Percentiles rank a stretch among this genome's conserved stretches.
Evolutionary conservation across 169 alveolate species (phyloP).

Genomic region (Fabrea salina): DNA sequence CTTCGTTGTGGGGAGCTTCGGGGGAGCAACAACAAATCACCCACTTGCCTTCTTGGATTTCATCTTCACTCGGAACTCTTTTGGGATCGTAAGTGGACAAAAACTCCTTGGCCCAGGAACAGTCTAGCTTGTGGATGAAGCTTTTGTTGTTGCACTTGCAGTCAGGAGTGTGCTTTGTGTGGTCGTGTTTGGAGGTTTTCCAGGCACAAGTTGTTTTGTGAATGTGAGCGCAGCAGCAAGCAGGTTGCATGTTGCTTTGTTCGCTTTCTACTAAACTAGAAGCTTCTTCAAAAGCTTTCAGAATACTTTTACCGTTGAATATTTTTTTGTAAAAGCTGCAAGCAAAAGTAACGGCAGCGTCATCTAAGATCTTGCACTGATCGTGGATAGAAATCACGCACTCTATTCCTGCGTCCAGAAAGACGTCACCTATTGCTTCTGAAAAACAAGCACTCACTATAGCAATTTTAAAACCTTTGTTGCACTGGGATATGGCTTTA

Average conservation of each 20-base stretch:
- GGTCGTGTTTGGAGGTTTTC: background rate
- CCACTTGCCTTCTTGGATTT: background rate
- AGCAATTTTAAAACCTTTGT: background rate
- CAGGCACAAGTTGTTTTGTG: background rate
- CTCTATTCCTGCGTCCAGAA: constrained; percentile 8
- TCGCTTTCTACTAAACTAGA: background rate
- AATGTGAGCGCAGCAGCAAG: constrained; percentile 35
- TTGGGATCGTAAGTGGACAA: background rate
- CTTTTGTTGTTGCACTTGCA: background rate
- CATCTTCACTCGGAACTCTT: constrained; percentile 12
- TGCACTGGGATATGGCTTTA: background rate
- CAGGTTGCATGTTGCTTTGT: background rate
- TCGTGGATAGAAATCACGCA: constrained; percentile 1
- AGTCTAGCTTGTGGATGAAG: constrained; percentile 9
- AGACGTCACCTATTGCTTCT: constrained; percentile 2
- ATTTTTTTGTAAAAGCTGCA: background rate
- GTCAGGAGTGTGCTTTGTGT: background rate
- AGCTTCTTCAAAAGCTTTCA: constrained; percentile 8
- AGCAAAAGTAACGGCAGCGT: constrained; percentile 22
- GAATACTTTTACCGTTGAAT: background rate
- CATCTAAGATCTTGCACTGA: constrained; percentile 11
- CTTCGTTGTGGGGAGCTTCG: constrained; percentile 28
- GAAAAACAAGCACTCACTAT: constrained; percentile 34
- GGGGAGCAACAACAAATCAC: constrained; percentile 30
- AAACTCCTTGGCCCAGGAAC: constrained; percentile 24